Base-by-base conservation (phyloP, 441 rosid species). In the Kokia cookei region DNA sequence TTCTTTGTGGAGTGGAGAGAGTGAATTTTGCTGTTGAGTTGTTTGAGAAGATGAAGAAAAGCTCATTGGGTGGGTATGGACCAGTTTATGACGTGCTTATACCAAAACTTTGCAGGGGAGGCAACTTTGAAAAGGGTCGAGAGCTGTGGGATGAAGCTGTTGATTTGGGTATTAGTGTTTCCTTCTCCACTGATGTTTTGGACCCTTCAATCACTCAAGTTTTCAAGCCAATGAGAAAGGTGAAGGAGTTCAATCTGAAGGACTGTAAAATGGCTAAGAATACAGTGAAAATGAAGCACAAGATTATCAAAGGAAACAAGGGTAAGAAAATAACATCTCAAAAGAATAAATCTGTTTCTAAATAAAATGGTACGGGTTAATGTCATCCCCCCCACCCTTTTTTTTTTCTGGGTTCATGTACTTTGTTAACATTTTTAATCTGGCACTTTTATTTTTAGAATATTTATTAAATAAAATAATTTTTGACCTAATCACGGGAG, bases 1-100 rank as follows among this genome's bases (percentile, higher is more conserved):
- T 94, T 72, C 95, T 94, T 8, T 94, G 95, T 43, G 96, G 93
- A 24, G 93, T 90, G 1, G 84, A 91, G 76, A 83, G 95, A 74
- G 85, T 88, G 62, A 86, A 87, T 72, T 86, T 84, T 64, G 97
- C 91, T n/a, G 83, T 92, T 7, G 88, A 86, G 32, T 61, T 94
- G 82, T 91, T 94, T 51, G 90, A 91, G 12, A 79, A 75, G 73
- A 94, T 92, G 97, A 92, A 91, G 84, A 80, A 73, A 77, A 78
- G 77, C 71, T 77, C 77, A 3, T 54, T 88, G 79, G 87, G 92
- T 51, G 88, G 91, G 51, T 86, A 86, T 76, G 93, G 90, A 13
- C 89, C 85, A 7, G 82, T 91, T 62, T 92, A 92, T 80, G 90
- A 94, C 77, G 63, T 91, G 64, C 87, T 94, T 14, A 86, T 92